A percentile compares a stretch with the other conserved stretches of the same genome.
These are phyloP conservation scores for Penicillium frequentans DNA, from an alignment of 2,329 filamentous ascomycete genomes.

Conservation along the genomic window DNA sequence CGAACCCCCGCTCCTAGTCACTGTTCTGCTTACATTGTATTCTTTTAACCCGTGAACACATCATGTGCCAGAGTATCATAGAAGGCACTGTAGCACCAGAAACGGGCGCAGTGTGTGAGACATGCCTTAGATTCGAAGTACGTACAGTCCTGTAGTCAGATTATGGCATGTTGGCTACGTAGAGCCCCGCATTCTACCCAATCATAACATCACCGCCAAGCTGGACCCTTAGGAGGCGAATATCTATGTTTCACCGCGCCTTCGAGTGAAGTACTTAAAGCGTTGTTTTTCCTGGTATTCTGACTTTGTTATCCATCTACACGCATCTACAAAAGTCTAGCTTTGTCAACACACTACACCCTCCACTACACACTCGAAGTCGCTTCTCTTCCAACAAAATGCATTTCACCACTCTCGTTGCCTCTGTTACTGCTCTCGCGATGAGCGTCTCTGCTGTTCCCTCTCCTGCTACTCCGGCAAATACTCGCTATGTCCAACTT, in stretches of 20 bases:
- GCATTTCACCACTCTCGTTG: conserved; percentile 9
- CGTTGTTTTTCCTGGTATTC: not conserved
- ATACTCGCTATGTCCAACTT: conserved; percentile 16
- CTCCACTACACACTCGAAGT: not conserved
- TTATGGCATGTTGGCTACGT: not conserved
- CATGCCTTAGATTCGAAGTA: not conserved
- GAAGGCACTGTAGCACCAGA: not conserved
- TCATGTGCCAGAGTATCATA: not conserved
- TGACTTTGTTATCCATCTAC: not conserved
- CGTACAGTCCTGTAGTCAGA: conserved; percentile 3
- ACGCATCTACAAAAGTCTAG: not conserved
- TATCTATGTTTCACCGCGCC: conserved; percentile 1
- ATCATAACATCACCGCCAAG: not conserved
- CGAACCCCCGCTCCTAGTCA: not conserved
- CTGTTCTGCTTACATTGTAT: not conserved
- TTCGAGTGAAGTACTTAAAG: not conserved
- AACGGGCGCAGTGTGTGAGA: conserved; percentile 6
- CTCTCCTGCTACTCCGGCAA: not conserved
- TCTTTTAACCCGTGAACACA: not conserved
- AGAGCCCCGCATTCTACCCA: not conserved
- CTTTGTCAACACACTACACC: not conserved
- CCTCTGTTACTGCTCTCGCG: conserved; percentile 5
- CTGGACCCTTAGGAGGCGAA: not conserved
- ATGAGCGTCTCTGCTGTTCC: conserved; percentile 9
- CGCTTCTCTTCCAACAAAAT: not conserved